These are phyloP conservation scores for Cutaneotrichosporon cavernicola DNA, from an alignment of 1,284 basidiomycete genomes.

Conservation along the genomic window DNA sequence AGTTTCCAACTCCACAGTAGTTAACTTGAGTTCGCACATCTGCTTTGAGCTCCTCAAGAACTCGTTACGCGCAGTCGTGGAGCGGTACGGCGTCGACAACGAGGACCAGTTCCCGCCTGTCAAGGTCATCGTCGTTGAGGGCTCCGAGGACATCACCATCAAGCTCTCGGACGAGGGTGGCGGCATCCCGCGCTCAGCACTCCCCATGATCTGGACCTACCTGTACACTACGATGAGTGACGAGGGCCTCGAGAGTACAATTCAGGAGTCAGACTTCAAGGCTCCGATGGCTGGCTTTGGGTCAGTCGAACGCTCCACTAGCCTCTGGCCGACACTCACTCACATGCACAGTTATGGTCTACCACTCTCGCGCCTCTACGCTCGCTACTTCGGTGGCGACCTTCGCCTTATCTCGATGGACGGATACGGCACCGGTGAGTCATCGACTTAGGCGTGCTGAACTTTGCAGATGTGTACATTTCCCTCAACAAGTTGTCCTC, in stretches of 20 bases:
- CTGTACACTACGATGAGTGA: conserved; percentile 97
- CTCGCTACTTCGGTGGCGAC: conserved; percentile 74
- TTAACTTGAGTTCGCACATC: conserved; percentile 68
- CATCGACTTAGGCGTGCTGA: conserved; percentile 63
- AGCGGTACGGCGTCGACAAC: conserved; percentile 73
- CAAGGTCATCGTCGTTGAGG: conserved; percentile 95
- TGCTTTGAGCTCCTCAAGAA: conserved; percentile 99
- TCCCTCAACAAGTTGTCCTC: conserved; percentile 50
- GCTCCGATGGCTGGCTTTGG: conserved; percentile 97
- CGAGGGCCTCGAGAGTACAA: conserved; percentile 79
- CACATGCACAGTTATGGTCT: conserved; percentile 65
- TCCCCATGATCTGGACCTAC: conserved; percentile 94
- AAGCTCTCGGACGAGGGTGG: conserved; percentile 97
- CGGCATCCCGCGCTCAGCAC: conserved; percentile 88
- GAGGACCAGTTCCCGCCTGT: conserved; percentile 86
- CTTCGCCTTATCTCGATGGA: conserved; percentile 97
- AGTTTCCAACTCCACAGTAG: conserved; percentile 16
- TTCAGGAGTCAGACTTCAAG: conserved; percentile 89
- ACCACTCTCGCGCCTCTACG: conserved; percentile 76
- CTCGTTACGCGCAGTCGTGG: conserved; percentile 93
- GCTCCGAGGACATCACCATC: conserved; percentile 92
- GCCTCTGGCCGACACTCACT: conserved; percentile 61
- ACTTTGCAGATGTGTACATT: conserved; percentile 41
- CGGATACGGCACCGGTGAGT: conserved; percentile 55
- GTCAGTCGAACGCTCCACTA: conserved; percentile 77